Base-by-base conservation (phyloP, 208 protist genomes). In the Acanthamoeba quina region DNA sequence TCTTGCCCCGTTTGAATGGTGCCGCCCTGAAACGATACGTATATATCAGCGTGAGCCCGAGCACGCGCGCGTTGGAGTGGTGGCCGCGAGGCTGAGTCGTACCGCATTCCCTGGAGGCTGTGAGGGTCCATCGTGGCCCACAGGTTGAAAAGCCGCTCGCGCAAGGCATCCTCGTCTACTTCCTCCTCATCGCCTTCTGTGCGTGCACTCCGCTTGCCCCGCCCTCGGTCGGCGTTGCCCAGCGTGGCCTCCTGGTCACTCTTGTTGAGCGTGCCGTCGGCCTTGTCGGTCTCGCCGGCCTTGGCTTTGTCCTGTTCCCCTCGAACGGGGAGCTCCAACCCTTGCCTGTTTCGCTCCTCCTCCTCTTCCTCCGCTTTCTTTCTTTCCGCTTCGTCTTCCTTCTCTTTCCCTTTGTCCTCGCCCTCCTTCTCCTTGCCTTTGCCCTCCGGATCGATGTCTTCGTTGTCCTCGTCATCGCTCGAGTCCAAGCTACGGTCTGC, bases 41-140 rank as follows among this genome's bases (percentile, higher is more conserved):
- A 4, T 41, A 4, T 49, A 47, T 29, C 9, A 44, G 24, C 0
- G 5, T 19, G 26, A 66, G 60, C 60, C 60, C 17, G 26, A 19
- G 26, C 60, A 17, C 60, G 26, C 52, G 44, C 44, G 44, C 44
- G 44, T 83, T 83, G 17, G 26, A 26, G 11, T 85, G 37, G 41
- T 44, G 60, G 0, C 2, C 3, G 26, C 19, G 19, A 64, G 21
- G 0, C 9, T 15, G 24, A 64, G 10, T 11, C 58, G 86, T 74
- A 91, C 86, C 52, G 41, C 19, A 86, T 41, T 49, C 78, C 78
- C 58, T 91, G 86, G 17, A 29, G 34, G 64, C 86, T 91, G 64
- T 91, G 86, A 3, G 86, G 86, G 24, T 91, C 86, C 86, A 91
- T 91, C n/a, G 86, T 49, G 29, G 86, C 7, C 86, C 86, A 91